Conservation (phyloP, 2,329 filamentous ascomycete genomes). For the Rutstroemia sp. region DNA sequence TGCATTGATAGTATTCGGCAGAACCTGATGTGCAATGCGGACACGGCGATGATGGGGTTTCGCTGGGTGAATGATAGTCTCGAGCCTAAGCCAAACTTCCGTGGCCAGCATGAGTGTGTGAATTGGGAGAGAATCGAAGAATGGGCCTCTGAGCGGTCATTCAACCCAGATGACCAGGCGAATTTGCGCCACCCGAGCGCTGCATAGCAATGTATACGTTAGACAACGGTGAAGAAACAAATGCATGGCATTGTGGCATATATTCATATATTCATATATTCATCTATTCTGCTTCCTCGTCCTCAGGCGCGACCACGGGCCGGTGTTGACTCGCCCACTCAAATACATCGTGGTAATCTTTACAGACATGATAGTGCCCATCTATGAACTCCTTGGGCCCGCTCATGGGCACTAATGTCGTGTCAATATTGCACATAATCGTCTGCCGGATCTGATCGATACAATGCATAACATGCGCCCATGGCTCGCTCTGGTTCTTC, state of each 20-base stretch:
- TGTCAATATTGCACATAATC: not conserved
- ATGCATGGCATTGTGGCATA: too few species aligned
- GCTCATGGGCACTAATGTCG: not conserved
- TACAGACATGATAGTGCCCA: not conserved
- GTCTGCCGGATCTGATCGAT: not conserved
- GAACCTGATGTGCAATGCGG: constrained; percentile 45
- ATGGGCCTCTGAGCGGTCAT: constrained; percentile 33
- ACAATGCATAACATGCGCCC: not conserved
- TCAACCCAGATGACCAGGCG: not conserved
- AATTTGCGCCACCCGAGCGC: not conserved
- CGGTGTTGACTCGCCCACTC: not conserved
- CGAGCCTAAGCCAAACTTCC: constrained; percentile 45
- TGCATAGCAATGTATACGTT: not conserved
- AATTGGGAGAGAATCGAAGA: constrained; percentile 42
- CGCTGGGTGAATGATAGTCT: constrained; percentile 33
- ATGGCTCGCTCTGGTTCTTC: not conserved
- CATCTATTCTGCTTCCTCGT: not conserved
- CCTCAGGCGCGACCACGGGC: not conserved
- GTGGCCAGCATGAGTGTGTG: constrained; percentile 42
- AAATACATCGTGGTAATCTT: not conserved
- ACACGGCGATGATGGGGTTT: constrained; percentile 45
- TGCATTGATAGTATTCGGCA: constrained; percentile 44
- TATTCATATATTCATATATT: too few species aligned
- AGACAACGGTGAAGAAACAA: too few species aligned
- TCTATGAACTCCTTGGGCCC: not conserved